Evolutionary conservation across 805 yeast species (phyloP), one percentile per base, ranked within the genome.

Genomic region (Candida tallmaniae): DNA sequence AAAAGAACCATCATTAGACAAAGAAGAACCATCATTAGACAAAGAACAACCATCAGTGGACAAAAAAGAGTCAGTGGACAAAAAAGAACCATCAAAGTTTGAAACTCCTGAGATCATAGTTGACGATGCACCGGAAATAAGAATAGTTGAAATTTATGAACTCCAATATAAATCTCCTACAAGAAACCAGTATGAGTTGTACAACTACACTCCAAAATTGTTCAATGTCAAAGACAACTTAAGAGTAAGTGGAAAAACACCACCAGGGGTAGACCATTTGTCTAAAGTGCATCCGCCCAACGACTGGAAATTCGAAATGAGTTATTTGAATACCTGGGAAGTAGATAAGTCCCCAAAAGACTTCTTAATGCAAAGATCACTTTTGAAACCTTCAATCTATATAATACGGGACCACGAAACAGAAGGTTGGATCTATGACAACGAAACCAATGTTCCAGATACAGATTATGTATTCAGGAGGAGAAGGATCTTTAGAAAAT

Each of bases 91-190:
- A 56, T 4, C 51, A 64, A 4, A 60, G 59, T 17, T 55, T 48
- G 25, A 55, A 60, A 24, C 70, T 68, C 33, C 52, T 70, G 76
- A 76, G 41, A 74, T 88, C 6, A 62, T 84, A n/a, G 70, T 80
- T 16, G 94, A 85, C 50, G 87, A 80, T 38, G 60, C 72, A 0
- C 81, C 87, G 0, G 79, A 78, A 31, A 54, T 61, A 0, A 63
- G 76, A 28, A 54, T 61, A n/a, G 88, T 85, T 6, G 94, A 88
- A 50, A 65, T 89, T 1, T 89, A 70, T 53, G 95, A 88, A 54
- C 67, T 88, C 16, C 83, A 83, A 51, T 67, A 71, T 28, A 81
- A 72, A 45, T 83, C 83, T 24, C 56, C 76, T 17, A 70, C 82
- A 2, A 73, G 78, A 0, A 62, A 69, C 5, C 68, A 68, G 19